Evolutionary conservation across 2,329 filamentous ascomycete genomes (phyloP).

Genomic region (Karstenula rhodostoma): DNA sequence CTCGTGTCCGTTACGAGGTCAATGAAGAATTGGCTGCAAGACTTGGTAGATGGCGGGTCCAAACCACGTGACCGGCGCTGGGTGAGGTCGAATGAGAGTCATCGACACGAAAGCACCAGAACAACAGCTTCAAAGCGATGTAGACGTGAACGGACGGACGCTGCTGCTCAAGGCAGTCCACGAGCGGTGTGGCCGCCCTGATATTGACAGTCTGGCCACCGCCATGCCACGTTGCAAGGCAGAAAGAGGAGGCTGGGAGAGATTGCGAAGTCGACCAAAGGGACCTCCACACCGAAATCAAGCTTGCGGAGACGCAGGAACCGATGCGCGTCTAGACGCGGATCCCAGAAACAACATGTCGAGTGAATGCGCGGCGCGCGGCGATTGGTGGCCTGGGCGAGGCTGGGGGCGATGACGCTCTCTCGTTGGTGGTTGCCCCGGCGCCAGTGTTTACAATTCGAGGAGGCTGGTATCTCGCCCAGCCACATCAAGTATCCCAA

Average conservation of each 20-base stretch:
- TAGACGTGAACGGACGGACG: neutral
- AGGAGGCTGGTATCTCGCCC: conserved; percentile 30
- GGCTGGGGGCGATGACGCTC: conserved; percentile 25
- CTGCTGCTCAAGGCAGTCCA: neutral
- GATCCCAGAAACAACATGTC: conserved; percentile 5
- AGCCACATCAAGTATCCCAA: conserved; percentile 39
- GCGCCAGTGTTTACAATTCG: conserved; percentile 22
- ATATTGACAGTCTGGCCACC: conserved; percentile 6
- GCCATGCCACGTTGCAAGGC: conserved; percentile 20
- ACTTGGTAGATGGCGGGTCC: too few relatives aligned
- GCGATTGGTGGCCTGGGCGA: conserved; percentile 14
- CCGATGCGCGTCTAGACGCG: conserved; percentile 6
- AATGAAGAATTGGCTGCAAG: too few relatives aligned
- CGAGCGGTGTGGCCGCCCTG: neutral
- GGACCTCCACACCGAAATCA: conserved; percentile 3
- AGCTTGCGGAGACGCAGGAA: conserved; percentile 15
- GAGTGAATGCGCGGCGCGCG: neutral
- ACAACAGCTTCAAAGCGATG: neutral
- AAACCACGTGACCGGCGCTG: neutral
- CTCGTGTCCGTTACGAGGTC: too few relatives aligned
- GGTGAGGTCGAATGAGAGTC: neutral
- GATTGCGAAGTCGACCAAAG: conserved; percentile 6
- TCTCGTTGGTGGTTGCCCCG: conserved; percentile 27
- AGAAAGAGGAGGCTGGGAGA: conserved; percentile 25
- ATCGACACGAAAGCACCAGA: neutral